Evolutionary conservation across 306 rosid species (phyloP).

Genomic region (Fagus crenata): DNA sequence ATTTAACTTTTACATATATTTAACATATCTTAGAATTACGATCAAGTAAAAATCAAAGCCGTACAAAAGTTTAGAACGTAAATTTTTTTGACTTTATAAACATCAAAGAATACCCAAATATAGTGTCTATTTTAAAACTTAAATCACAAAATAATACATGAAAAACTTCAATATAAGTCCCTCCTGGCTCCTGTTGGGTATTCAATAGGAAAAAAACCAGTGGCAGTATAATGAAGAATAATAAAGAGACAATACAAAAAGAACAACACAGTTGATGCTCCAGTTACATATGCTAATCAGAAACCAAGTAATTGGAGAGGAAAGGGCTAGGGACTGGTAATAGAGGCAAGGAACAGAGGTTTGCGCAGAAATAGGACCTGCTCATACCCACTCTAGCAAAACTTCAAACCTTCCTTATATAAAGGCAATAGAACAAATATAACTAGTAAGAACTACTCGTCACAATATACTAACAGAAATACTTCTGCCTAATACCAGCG

Average conservation of each 20-base stretch:
- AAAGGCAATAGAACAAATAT: conserved; percentile 7
- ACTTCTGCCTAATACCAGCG: conserved; percentile 33
- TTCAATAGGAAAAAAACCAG: background rate
- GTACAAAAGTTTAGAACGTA: too few relatives aligned
- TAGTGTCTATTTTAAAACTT: too few relatives aligned
- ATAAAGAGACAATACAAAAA: background rate
- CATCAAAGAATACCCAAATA: too few relatives aligned
- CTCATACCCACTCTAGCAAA: background rate
- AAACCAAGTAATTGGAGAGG: too few relatives aligned
- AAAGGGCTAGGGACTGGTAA: too few relatives aligned
- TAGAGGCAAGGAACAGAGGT: background rate
- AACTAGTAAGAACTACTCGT: conserved; percentile 32
- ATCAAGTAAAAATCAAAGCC: too few relatives aligned
- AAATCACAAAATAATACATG: background rate
- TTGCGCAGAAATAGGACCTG: background rate
- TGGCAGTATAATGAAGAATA: background rate
- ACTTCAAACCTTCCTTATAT: conserved; percentile 15
- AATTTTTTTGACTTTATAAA: too few relatives aligned
- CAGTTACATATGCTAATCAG: too few relatives aligned
- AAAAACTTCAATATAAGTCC: background rate
- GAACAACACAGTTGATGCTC: too few relatives aligned
- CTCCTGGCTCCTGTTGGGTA: background rate
- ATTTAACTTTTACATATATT: too few relatives aligned
- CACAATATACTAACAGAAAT: conserved; percentile 38
- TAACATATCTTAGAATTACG: too few relatives aligned